Evolutionary conservation across 305 asterid species (phyloP).

Genomic region (Fraxinus greggii): DNA sequence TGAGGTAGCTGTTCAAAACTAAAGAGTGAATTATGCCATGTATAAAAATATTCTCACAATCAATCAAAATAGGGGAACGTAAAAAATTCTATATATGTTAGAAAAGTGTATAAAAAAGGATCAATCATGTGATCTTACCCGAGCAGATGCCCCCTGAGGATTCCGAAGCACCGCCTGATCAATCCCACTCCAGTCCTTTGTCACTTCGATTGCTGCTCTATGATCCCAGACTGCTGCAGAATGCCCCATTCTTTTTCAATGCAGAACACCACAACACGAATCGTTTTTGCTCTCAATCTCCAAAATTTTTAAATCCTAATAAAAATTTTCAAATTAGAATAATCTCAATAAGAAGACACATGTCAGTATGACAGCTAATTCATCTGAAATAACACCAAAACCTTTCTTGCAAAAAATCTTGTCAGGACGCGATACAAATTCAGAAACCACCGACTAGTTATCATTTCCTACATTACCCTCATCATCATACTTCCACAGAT

Average conservation of each 20-base stretch:
- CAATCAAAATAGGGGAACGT: slow-evolving; percentile 8
- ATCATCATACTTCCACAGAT: slow-evolving; percentile 38
- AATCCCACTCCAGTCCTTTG: slow-evolving; percentile 87
- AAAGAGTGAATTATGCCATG: slow-evolving; percentile 10
- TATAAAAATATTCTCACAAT: neutral
- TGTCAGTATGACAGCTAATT: slow-evolving; percentile 30
- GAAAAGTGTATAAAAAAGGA: slow-evolving; percentile 17
- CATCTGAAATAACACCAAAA: slow-evolving; percentile 28
- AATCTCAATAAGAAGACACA: slow-evolving; percentile 23
- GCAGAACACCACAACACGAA: slow-evolving; percentile 8
- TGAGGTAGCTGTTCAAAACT: slow-evolving; percentile 8
- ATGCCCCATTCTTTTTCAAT: slow-evolving; percentile 68
- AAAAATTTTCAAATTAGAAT: slow-evolving; percentile 13
- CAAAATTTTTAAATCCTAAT: slow-evolving; percentile 24
- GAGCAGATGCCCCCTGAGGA: slow-evolving; percentile 79
- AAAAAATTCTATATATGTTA: neutral
- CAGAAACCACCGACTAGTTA: slow-evolving; percentile 24
- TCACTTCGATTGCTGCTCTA: slow-evolving; percentile 58
- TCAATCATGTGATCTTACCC: slow-evolving; percentile 49
- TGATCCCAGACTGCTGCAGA: slow-evolving; percentile 77
- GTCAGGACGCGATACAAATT: slow-evolving; percentile 38
- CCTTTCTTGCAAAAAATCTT: slow-evolving; percentile 24
- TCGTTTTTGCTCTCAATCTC: slow-evolving; percentile 17
- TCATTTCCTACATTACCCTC: slow-evolving; percentile 31
- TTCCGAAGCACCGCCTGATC: slow-evolving; percentile 83